phyloP scores from a whole-genome alignment of 805 yeast species.

The Clavispora santaluciae region DNA sequence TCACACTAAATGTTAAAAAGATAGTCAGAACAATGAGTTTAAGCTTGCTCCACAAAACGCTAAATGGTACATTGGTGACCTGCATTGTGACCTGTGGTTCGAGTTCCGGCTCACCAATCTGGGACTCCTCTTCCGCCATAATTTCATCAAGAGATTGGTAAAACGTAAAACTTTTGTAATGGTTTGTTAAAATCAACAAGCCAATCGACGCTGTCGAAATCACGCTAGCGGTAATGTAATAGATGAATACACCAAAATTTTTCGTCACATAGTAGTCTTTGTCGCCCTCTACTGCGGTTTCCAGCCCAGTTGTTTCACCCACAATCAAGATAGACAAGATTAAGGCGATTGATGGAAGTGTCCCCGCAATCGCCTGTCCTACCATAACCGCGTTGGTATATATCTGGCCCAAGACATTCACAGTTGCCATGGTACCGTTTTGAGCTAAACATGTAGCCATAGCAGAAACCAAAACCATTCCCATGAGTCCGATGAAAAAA shows the following conservation, averaged over 20 bases:
- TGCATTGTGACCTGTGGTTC: conserved; percentile 13
- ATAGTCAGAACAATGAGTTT: conserved; percentile 63
- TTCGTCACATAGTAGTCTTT: conserved; percentile 24
- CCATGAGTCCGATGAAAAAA: conserved; percentile 54
- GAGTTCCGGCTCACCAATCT: conserved; percentile 3
- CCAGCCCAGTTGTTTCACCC: conserved; percentile 22
- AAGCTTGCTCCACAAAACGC: conserved; percentile 56
- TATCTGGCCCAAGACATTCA: conserved; percentile 66
- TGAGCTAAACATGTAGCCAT: conserved; percentile 80
- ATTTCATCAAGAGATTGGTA: conserved; percentile 16
- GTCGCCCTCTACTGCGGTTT: conserved; percentile 11
- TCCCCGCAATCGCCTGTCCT: conserved; percentile 94
- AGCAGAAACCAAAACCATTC: conserved; percentile 59
- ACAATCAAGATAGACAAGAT: conserved; percentile 48
- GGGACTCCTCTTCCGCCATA: conserved; percentile 8
- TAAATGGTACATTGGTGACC: conserved; percentile 51
- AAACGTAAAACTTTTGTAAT: conserved; percentile 20
- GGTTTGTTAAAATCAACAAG: conserved; percentile 32
- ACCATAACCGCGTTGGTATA: conserved; percentile 89
- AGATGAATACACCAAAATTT: conserved; percentile 38
- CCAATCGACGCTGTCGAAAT: conserved; percentile 40
- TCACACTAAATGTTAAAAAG: conserved; percentile 65
- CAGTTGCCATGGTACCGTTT: conserved; percentile 86
- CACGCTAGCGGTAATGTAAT: conserved; percentile 49
- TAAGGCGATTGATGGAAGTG: conserved; percentile 73